Conservation (phyloP, 1,139 yeast species). For the Petasospora fabianii region DNA sequence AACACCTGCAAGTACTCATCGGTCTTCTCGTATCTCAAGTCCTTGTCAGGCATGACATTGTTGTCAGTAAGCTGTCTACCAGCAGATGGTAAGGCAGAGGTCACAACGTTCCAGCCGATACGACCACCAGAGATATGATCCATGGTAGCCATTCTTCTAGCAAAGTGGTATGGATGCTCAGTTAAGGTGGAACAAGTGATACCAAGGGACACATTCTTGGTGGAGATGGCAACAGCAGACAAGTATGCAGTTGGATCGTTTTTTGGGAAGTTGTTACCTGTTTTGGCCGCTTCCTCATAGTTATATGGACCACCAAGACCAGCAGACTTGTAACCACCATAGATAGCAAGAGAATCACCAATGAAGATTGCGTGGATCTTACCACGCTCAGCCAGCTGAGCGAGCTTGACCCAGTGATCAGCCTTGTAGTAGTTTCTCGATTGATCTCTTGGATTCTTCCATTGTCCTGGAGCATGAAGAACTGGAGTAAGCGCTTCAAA, state of each 20-base stretch:
- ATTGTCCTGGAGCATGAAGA: slow-evolving; percentile 36
- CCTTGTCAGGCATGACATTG: slow-evolving; percentile 37
- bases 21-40: slow-evolving; percentile 39
- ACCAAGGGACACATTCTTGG: slow-evolving; percentile 39
- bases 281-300: slow-evolving; percentile 35
- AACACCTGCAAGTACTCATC: slow-evolving; percentile 42
- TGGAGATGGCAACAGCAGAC: slow-evolving; percentile 39
- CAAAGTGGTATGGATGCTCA: slow-evolving; percentile 43
- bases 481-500: slow-evolving; percentile 32
- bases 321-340: slow-evolving; percentile 37
- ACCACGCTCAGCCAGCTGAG: slow-evolving; percentile 43
- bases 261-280: slow-evolving; percentile 44
- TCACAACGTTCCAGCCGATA: slow-evolving; percentile 44
- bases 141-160: slow-evolving; percentile 41
- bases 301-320: slow-evolving; percentile 34
- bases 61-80: slow-evolving; percentile 38
- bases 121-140: slow-evolving; percentile 43
- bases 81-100: slow-evolving; percentile 40
- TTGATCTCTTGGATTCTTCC: slow-evolving; percentile 29
- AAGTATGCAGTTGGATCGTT: slow-evolving; percentile 41
- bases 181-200: slow-evolving; percentile 42
- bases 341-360: slow-evolving; percentile 45
- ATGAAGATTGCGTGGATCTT: slow-evolving; percentile 42
- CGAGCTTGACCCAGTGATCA: slow-evolving; percentile 45
- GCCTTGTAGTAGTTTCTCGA: slow-evolving; percentile 36